A percentile compares a stretch with the other conserved stretches of the same genome.
These are phyloP conservation scores for Aspergillus jensenii DNA, from an alignment of 2,329 filamentous ascomycete genomes.

Conservation along the genomic window DNA sequence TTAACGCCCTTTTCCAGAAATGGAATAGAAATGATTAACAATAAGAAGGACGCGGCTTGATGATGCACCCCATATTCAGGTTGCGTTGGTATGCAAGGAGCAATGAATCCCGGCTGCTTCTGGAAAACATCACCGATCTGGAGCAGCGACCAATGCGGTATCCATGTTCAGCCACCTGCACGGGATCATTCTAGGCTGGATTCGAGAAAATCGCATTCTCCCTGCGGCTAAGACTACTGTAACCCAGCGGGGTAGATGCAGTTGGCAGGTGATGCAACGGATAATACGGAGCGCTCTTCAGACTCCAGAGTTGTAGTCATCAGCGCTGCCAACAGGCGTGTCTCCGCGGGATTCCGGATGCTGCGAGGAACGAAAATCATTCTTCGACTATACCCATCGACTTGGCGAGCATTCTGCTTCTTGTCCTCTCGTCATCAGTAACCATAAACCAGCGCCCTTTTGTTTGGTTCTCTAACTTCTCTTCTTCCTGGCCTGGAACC, in stretches of 20 bases:
- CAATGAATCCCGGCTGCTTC: constrained; percentile 3
- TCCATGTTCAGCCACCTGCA: constrained; percentile 6
- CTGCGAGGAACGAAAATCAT: neutral
- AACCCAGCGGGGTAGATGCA: neutral
- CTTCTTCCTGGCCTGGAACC: neutral
- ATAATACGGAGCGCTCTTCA: neutral
- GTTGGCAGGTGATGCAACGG: neutral
- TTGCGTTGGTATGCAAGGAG: constrained; percentile 7
- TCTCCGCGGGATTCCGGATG: constrained; percentile 2
- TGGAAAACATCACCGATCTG: constrained; percentile 12
- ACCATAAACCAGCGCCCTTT: neutral
- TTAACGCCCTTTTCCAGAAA: neutral
- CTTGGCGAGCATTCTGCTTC: neutral
- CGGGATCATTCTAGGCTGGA: neutral
- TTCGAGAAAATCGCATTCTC: neutral
- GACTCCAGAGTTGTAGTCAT: neutral
- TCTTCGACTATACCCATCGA: neutral
- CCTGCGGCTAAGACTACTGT: neutral
- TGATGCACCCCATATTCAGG: constrained; percentile 1
- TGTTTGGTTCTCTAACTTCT: neutral
- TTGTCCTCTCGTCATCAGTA: neutral
- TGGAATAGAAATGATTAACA: constrained; percentile 5
- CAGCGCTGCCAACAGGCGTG: neutral
- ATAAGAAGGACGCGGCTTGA: neutral
- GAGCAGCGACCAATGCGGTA: neutral